A percentile compares a stretch with the other conserved stretches of the same genome.
Evolutionary conservation across 805 yeast species (phyloP).

Genomic region (Saccharomyces jurei): DNA sequence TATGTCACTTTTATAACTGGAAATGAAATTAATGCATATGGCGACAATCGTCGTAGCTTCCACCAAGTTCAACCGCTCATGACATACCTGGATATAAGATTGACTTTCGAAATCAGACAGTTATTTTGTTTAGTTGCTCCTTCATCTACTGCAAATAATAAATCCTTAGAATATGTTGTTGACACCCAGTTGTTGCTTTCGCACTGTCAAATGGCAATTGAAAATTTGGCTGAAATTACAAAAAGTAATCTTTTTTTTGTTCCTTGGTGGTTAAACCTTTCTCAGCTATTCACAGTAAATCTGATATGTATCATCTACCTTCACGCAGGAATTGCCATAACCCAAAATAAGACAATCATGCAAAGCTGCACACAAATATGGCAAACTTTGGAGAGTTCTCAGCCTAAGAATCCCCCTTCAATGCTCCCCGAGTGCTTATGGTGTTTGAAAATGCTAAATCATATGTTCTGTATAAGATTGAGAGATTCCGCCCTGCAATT

Average conservation of each 20-base stretch:
- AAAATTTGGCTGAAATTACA: constrained; percentile 27
- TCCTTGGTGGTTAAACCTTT: constrained; percentile 49
- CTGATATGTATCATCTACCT: constrained; percentile 35
- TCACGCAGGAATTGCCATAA: constrained; percentile 33
- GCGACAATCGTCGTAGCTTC: neutral
- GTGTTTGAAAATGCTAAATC: constrained; percentile 50
- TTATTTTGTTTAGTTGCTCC: constrained; percentile 15
- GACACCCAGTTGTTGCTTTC: constrained; percentile 8
- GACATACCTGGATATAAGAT: constrained; percentile 17
- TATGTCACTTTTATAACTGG: neutral
- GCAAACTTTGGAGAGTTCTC: constrained; percentile 23
- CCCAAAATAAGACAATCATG: constrained; percentile 8
- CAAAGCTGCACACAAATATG: constrained; percentile 15
- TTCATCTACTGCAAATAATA: constrained; percentile 4
- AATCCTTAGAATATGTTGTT: constrained; percentile 5
- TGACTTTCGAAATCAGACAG: constrained; percentile 18
- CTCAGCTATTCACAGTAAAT: constrained; percentile 39
- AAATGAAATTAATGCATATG: neutral
- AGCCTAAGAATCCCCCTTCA: constrained; percentile 26
- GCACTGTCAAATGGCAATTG: constrained; percentile 14
- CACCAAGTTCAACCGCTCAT: constrained; percentile 15
- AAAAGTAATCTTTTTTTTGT: constrained; percentile 26
- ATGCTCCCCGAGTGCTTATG: constrained; percentile 59
- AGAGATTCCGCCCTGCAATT: constrained; percentile 35
- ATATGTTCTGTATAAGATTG: constrained; percentile 40